Percentiles rank a stretch among this genome's conserved stretches.
These are phyloP conservation scores for Acer campestre DNA, from an alignment of 345 rosid species.

Conservation along the genomic window DNA sequence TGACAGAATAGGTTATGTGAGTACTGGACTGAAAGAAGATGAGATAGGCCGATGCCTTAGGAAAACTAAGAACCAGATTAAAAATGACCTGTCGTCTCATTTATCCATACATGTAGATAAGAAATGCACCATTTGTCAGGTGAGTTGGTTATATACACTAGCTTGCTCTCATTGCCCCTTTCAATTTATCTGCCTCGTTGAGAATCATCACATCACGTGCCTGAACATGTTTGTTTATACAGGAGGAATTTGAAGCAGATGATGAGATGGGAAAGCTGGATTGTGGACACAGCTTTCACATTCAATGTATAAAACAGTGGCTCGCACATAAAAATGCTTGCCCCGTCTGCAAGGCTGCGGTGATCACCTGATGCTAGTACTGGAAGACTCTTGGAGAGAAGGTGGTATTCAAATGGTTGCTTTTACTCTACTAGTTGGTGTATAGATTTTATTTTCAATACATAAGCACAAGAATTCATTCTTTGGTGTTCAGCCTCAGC, in stretches of 20 bases:
- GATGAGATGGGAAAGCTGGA: constrained; percentile 70
- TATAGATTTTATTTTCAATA: constrained; percentile 42
- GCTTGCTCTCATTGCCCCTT: neutral
- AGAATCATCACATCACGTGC: neutral
- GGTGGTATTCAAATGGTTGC: constrained; percentile 9
- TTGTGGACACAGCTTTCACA: constrained; percentile 82
- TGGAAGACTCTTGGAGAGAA: neutral
- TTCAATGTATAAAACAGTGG: constrained; percentile 86
- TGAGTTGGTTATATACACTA: constrained; percentile 22
- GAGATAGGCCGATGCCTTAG: constrained; percentile 68
- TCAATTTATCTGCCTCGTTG: neutral
- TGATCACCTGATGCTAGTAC: constrained; percentile 45
- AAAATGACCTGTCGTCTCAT: constrained; percentile 39
- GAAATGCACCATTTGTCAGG: constrained; percentile 94
- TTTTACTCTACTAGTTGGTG: constrained; percentile 23
- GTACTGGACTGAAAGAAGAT: constrained; percentile 78
- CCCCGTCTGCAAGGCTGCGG: constrained; percentile 78
- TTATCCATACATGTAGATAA: constrained; percentile 37
- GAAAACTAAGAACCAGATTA: constrained; percentile 48
- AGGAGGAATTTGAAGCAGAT: constrained; percentile 80
- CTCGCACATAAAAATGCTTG: constrained; percentile 76
- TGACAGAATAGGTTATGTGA: constrained; percentile 82
- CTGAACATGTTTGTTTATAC: constrained; percentile 15
- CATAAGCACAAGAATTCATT: constrained; percentile 32
- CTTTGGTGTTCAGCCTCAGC: constrained; percentile 14